Base-by-base conservation (phyloP, 257 asterid species). In the Lavandula angustifolia region DNA sequence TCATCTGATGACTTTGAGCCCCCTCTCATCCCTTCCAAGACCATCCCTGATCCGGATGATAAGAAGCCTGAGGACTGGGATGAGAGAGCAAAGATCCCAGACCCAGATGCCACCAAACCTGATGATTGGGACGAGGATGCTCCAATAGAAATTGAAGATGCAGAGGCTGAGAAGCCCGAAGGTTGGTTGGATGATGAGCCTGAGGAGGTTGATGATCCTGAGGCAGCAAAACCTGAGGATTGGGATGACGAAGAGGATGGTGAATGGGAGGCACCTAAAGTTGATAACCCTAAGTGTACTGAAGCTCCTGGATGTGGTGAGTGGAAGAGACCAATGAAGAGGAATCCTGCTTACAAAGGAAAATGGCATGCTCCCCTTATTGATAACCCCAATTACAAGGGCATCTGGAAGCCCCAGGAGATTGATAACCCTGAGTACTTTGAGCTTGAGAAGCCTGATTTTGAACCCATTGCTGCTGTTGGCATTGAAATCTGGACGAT, bases 161-260 rank as follows among this genome's bases (percentile, higher is more conserved):
- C 80, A 72, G 99, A 87, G 5, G 95, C 97, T 22, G 91, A 50
- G 71, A 94, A 94, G 73, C 99, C 99, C 4, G 95, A 85, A 67
- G 97, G 99, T 10, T 94, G 99, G 99, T 82, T 94, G 77, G 97
- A 89, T 80, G 97, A 89, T 54, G 99, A 94, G 73, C 99, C 99
- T 4, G 99, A 87, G 71, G 99, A 90, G 66, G 70, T 94, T 29
- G 96, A 94, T 72, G 97, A 94, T 68, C 97, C 99, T 1, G 99
- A 90, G 74, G 85, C 97, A 10, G 61, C 85, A 6, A 94, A 94
- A 66, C 97, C 97, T 1, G 97, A 89, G 72, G 99, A 94, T 49
- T 94, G 99, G 99, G 97, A 87, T 64, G 97, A 94, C 51, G 96
- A 94, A 40, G 99, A 94, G 80, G 99, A 92, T 79, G 99, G 99